Conservation (phyloP, 1,284 basidiomycete species). For the Sporisorium scitamineum region DNA sequence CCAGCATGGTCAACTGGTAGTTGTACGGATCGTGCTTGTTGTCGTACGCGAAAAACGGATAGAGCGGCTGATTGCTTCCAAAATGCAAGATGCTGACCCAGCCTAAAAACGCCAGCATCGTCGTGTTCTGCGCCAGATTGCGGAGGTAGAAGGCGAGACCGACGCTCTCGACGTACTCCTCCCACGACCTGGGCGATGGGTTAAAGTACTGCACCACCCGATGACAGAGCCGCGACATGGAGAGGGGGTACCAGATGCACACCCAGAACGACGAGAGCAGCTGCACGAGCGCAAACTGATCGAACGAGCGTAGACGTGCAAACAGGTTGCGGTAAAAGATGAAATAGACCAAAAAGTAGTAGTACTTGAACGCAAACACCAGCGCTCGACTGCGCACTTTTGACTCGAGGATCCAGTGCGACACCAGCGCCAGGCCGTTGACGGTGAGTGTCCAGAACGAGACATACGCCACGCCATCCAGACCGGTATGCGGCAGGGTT, state of each 20-base stretch:
- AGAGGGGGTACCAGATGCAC: slow-evolving; percentile 73
- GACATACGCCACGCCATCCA: slow-evolving; percentile 74
- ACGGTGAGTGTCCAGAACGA: slow-evolving; percentile 74
- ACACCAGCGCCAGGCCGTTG: slow-evolving; percentile 71
- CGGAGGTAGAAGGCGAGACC: slow-evolving; percentile 72
- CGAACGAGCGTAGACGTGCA: slow-evolving; percentile 64
- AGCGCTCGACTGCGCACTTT: slow-evolving; percentile 73
- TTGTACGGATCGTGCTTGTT: slow-evolving; percentile 74
- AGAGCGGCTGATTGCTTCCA: slow-evolving; percentile 73
- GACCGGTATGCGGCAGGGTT: slow-evolving; percentile 73
- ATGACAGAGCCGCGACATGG: slow-evolving; percentile 72
- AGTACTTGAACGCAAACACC: slow-evolving; percentile 73
- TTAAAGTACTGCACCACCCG: slow-evolving; percentile 70
- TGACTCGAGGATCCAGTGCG: slow-evolving; percentile 72
- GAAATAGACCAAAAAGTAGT: slow-evolving; percentile 70
- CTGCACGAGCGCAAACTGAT: slow-evolving; percentile 73
- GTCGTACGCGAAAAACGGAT: slow-evolving; percentile 74
- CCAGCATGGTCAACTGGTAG: slow-evolving; percentile 73
- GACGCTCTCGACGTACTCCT: slow-evolving; percentile 72
- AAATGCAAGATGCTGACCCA: slow-evolving; percentile 73
- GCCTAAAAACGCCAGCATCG: slow-evolving; percentile 71
- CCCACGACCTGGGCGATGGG: slow-evolving; percentile 72
- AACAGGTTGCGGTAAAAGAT: slow-evolving; percentile 72
- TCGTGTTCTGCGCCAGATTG: slow-evolving; percentile 74
- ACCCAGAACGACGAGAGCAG: slow-evolving; percentile 73